Conservation (phyloP, 2,329 filamentous ascomycete species). For the Myriosclerotinia scirpicola region DNA sequence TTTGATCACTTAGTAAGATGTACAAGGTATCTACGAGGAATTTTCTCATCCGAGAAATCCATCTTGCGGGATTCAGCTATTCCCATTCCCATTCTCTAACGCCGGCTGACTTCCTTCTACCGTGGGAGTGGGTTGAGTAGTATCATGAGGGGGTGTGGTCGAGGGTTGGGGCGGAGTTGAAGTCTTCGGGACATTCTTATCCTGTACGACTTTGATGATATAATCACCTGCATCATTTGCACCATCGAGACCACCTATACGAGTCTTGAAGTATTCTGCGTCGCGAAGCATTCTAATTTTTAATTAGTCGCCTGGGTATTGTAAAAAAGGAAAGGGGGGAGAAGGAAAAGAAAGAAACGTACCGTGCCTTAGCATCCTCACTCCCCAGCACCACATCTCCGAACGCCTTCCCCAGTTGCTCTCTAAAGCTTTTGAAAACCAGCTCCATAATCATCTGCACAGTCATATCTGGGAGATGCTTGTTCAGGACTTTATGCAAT, state of each 20-base stretch:
- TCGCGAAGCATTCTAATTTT: constrained; percentile 59
- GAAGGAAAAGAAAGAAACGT: constrained; percentile 37
- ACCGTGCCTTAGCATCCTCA: constrained; percentile 62
- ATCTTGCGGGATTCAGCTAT: neutral
- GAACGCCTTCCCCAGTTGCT: constrained; percentile 66
- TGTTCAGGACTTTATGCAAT: constrained; percentile 66
- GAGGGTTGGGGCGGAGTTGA: neutral
- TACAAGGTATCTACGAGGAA: neutral
- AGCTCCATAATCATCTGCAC: constrained; percentile 68
- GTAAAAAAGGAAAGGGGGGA: neutral
- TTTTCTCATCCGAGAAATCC: neutral
- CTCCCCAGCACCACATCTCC: constrained; percentile 58
- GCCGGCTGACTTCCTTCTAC: neutral
- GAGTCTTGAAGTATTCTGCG: constrained; percentile 60
- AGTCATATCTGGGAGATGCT: constrained; percentile 63
- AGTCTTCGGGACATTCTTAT: constrained; percentile 47
- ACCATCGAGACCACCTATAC: constrained; percentile 63
- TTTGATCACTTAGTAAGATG: neutral
- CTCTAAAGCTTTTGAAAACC: constrained; percentile 65
- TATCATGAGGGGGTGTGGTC: neutral
- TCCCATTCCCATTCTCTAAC: constrained; percentile 13
- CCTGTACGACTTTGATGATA: constrained; percentile 62
- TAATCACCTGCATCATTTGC: constrained; percentile 69
- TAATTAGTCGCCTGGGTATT: constrained; percentile 15
- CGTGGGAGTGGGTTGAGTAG: neutral